Conservation (phyloP, 2,329 filamentous ascomycete species). For the Oidium heveae region DNA sequence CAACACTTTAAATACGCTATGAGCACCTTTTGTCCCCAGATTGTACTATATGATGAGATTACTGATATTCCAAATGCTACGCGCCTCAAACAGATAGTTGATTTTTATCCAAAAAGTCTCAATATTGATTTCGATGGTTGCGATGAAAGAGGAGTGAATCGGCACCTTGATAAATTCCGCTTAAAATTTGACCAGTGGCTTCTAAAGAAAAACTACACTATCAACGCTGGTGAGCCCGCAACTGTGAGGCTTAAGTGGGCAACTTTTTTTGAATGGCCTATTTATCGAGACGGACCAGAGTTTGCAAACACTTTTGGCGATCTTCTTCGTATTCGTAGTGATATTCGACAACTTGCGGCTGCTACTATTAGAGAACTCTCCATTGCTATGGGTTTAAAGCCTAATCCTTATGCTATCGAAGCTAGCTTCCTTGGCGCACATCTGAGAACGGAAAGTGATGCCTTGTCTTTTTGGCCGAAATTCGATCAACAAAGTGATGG, state of each 20-base stretch:
- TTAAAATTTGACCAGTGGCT: conserved; percentile 10
- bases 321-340: conserved; percentile 18
- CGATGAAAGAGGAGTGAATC: conserved; percentile 8
- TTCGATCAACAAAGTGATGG: conserved; percentile 18
- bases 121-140: conserved; percentile 8
- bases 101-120: conserved; percentile 15
- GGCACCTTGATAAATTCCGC: conserved; percentile 10
- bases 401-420: conserved; percentile 2
- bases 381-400: conserved; percentile 14
- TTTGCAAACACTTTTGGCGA: conserved; percentile 20
- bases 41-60: conserved; percentile 18
- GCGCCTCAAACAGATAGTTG: conserved; percentile 15
- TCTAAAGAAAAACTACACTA: conserved; percentile 3
- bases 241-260: conserved; percentile 10
- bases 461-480: conserved; percentile 21
- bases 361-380: conserved; percentile 11
- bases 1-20: conserved; percentile 19
- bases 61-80: conserved; percentile 17
- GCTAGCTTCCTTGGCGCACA: conserved; percentile 18
- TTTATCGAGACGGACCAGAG: conserved; percentile 21
- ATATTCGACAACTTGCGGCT: conserved; percentile 19
- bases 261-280: conserved; percentile 18
- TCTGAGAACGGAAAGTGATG: conserved; percentile 23
- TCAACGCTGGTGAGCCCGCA: conserved; percentile 5
- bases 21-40: conserved; percentile 17